These are phyloP conservation scores for Rubia balearica DNA, from an alignment of 305 asterid genomes.

Conservation along the genomic window DNA sequence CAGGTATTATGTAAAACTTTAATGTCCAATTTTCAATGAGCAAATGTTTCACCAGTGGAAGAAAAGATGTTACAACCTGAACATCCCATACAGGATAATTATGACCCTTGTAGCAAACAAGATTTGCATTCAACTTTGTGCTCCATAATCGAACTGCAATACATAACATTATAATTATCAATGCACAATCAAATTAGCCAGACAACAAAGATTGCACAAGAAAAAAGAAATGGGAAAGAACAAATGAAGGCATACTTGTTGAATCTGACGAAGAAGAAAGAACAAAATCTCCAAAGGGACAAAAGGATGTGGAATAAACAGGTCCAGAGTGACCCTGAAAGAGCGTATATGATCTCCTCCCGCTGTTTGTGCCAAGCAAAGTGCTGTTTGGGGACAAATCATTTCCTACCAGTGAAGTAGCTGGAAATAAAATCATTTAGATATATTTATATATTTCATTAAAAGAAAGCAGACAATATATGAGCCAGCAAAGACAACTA, in stretches of 20 bases:
- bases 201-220: not conserved
- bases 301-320: constrained; percentile 75
- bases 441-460: constrained; percentile 4
- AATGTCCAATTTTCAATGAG: not conserved
- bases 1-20: not conserved
- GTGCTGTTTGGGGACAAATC: constrained; percentile 45
- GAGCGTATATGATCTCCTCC: constrained; percentile 61
- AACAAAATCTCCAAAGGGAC: constrained; percentile 82
- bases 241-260: constrained; percentile 45
- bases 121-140: constrained; percentile 79
- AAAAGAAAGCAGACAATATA: not conserved
- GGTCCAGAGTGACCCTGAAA: constrained; percentile 93
- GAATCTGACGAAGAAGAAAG: constrained; percentile 93
- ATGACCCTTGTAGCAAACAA: constrained; percentile 98
- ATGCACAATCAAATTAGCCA: constrained; percentile 4
- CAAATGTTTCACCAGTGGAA: not conserved
- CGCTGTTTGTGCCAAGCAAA: constrained; percentile 37
- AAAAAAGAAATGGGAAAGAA: not conserved
- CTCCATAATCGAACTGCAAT: constrained; percentile 90
- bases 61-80: constrained; percentile 42
- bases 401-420: constrained; percentile 58
- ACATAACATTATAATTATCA: not conserved
- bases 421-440: constrained; percentile 45
- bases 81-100: constrained; percentile 99
- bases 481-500: not conserved